A percentile compares a stretch with the other conserved stretches of the same genome.
Conservation (phyloP, 1,139 yeast genomes). For the Pneumocystis oryctolagi region DNA sequence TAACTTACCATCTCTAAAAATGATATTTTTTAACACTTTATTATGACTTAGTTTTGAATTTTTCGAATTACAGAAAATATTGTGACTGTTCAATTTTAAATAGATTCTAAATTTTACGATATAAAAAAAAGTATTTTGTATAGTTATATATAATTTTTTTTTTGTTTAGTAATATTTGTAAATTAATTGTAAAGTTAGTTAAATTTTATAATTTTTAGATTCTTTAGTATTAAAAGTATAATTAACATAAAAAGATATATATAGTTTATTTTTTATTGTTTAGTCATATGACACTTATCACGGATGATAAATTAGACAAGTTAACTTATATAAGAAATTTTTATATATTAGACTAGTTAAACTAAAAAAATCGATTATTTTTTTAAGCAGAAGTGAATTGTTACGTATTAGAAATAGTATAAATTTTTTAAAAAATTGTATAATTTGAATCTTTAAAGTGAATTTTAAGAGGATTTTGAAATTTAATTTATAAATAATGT, state of each 20-base stretch:
- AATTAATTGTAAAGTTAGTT: no score
- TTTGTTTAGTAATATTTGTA: no score
- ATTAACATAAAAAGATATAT: no score
- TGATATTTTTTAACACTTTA: neutral
- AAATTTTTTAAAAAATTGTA: neutral
- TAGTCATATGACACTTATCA: neutral
- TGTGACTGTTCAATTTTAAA: neutral
- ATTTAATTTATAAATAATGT: neutral
- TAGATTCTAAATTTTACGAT: no score
- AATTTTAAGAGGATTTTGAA: neutral
- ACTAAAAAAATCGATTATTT: no score
- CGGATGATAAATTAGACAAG: no score
- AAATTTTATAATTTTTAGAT: no score
- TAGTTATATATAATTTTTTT: no score
- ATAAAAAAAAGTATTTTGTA: no score
- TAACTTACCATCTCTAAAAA: neutral
- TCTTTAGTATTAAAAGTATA: no score
- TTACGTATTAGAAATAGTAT: neutral
- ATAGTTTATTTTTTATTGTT: neutral
- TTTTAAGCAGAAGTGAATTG: constrained; percentile 1
- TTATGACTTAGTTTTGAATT: neutral
- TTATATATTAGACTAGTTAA: no score
- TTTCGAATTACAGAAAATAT: neutral
- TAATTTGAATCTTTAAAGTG: neutral
- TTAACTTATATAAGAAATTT: no score